phyloP scores from a whole-genome alignment of 192 early-diverging fungal genomes.

The Coemansia furcata region DNA sequence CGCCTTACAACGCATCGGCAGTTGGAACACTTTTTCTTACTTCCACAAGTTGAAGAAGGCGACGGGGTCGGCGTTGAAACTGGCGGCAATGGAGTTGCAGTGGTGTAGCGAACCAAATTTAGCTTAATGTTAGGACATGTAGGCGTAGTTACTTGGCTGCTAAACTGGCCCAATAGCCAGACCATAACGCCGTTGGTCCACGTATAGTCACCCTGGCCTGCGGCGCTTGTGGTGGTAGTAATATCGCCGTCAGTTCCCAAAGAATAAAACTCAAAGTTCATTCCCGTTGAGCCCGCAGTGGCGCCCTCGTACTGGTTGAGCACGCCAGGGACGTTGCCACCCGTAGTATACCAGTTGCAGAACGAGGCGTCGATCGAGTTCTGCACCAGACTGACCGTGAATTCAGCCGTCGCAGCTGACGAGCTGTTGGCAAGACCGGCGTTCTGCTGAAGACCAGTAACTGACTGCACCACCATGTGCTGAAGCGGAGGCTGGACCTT shows the following conservation, averaged over 20 bases:
- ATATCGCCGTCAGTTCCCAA: slow-evolving; percentile 24
- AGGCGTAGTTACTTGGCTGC: slow-evolving; percentile 20
- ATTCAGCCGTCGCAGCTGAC: not conserved
- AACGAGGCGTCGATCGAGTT: slow-evolving; percentile 57
- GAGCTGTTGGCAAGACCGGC: not conserved
- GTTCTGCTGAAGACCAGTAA: not conserved
- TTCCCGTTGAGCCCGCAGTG: not conserved
- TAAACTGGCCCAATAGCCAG: slow-evolving; percentile 36
- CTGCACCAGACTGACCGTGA: slow-evolving; percentile 38
- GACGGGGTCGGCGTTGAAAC: not conserved
- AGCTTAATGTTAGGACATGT: slow-evolving; percentile 44
- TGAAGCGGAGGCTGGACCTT: slow-evolving; percentile 65
- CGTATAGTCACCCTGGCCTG: slow-evolving; percentile 20
- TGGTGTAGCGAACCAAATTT: slow-evolving; percentile 21
- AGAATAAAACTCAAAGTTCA: slow-evolving; percentile 24
- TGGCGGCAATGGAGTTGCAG: not conserved
- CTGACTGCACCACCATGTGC: slow-evolving; percentile 53
- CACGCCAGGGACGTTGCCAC: slow-evolving; percentile 56
- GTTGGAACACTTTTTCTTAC: slow-evolving; percentile 3
- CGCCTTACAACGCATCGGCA: slow-evolving; percentile 14
- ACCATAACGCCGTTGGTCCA: slow-evolving; percentile 46
- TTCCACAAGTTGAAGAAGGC: slow-evolving; percentile 1
- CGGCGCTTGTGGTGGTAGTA: slow-evolving; percentile 14
- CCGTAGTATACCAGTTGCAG: slow-evolving; percentile 69
- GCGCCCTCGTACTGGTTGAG: slow-evolving; percentile 26